Percentiles rank a stretch among this genome's conserved stretches.
Conservation (phyloP, 2,329 filamentous ascomycete species). For the Aspergillus uvarum region DNA sequence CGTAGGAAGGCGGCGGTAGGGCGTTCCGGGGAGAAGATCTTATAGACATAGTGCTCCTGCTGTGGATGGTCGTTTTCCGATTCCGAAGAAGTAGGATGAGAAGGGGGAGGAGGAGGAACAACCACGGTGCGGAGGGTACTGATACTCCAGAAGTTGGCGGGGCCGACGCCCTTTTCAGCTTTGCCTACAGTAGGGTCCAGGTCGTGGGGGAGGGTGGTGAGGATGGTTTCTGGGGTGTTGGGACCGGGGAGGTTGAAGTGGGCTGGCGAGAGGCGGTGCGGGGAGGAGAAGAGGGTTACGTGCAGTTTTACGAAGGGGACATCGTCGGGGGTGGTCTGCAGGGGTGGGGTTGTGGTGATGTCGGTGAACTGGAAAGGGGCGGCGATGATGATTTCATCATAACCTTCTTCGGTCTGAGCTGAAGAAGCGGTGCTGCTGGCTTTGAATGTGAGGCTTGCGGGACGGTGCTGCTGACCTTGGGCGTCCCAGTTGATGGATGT, state of each 20-base stretch:
- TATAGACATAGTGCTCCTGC: conserved; percentile 59
- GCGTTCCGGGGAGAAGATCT: conserved; percentile 61
- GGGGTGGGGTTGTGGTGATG: conserved; percentile 54
- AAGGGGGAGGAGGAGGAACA: conserved; percentile 51
- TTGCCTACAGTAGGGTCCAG: conserved; percentile 37
- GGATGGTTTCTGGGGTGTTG: conserved; percentile 68
- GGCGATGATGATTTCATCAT: conserved; percentile 80
- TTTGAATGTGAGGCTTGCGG: conserved; percentile 47
- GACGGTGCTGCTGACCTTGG: conserved; percentile 18
- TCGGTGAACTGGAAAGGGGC: conserved; percentile 78
- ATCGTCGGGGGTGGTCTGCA: conserved; percentile 60
- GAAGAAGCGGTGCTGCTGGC: conserved; percentile 13
- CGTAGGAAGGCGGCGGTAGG: conserved; percentile 50
- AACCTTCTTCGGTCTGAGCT: conserved; percentile 39
- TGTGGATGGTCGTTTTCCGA: not conserved
- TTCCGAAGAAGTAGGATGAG: conserved; percentile 47
- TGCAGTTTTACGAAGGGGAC: conserved; percentile 86
- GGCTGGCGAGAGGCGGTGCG: conserved; percentile 65
- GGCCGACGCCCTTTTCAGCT: conserved; percentile 60
- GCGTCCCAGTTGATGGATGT: conserved; percentile 52
- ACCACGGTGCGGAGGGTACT: conserved; percentile 66
- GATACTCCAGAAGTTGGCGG: conserved; percentile 80
- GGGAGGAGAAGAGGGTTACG: conserved; percentile 84
- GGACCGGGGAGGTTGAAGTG: conserved; percentile 65
- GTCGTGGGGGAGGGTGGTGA: conserved; percentile 73